Evolutionary conservation across 129 eudicot species (phyloP).

Genomic region (Pittosporum tobira): DNA sequence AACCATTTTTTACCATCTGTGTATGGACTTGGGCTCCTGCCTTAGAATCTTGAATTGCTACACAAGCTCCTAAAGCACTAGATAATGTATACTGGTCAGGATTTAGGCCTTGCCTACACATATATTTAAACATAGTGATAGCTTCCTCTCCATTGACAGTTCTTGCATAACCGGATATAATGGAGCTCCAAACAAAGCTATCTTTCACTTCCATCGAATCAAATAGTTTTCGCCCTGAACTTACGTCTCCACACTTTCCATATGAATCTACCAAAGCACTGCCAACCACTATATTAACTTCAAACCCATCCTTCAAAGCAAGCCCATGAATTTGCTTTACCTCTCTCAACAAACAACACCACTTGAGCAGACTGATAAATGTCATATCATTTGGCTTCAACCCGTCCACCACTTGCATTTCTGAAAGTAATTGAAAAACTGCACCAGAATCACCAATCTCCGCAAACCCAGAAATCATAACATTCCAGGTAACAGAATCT

Average conservation of each 20-base stretch:
- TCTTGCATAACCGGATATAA: constrained; percentile 4
- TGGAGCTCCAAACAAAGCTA: constrained; percentile 9
- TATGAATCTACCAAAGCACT: not conserved
- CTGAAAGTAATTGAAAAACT: not conserved
- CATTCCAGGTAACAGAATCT: constrained; percentile 10
- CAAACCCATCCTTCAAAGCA: not conserved
- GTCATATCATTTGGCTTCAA: not conserved
- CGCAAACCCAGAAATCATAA: constrained; percentile 1
- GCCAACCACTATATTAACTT: constrained; percentile 4
- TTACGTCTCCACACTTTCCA: constrained; percentile 1
- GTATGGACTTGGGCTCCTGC: constrained; percentile 11
- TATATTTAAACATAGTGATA: not conserved
- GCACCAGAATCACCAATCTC: not conserved
- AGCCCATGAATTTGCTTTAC: constrained; percentile 11
- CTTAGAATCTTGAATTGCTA: not conserved
- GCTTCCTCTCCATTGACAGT: constrained; percentile 4
- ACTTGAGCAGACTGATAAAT: constrained; percentile 2
- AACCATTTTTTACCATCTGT: constrained; percentile 7
- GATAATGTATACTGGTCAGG: not conserved
- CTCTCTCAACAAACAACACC: constrained; percentile 2
- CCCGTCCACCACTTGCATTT: constrained; percentile 1
- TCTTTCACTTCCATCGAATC: not conserved
- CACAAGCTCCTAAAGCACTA: constrained; percentile 1
- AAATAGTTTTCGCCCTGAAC: not conserved
- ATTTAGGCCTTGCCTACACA: not conserved